Base-by-base conservation (phyloP, 345 rosid species). In the Anacardium occidentale region DNA sequence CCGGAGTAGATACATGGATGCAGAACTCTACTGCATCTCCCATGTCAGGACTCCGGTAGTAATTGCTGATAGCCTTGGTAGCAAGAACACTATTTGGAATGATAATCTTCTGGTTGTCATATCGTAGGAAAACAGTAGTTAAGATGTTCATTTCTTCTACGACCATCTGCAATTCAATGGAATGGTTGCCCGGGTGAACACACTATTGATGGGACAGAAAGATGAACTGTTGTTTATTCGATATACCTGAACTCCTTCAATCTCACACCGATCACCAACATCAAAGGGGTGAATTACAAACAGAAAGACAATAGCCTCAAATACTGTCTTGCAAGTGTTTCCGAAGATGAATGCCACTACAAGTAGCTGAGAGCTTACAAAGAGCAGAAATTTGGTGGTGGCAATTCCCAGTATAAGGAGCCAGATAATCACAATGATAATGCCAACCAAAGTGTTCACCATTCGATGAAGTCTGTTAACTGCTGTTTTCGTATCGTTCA, bases 91-190 rank as follows among this genome's bases (percentile, higher is more conserved):
- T 90, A 60, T 94, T 94, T 0, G 91, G 96, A 66, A 73, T 84
- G 20, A 82, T 77, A 21, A 92, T 79, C 80, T 92, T 92, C 89
- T 92, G 93, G 85, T 82, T 87, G 70, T 92, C 95, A 59, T 87
- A 90, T 22, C 92, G 76, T 64, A 92, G 62, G 63, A 92, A 92
- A 68, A 92, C 92, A 0, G 92, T 90, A 2, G 91, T 83, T 75
- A 92, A 73, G 20, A 92, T 92, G 83, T 92, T 92, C 96, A 92
- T 92, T 80, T 92, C 93, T 83, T 92, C 97, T 42, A 92, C 96
- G 40, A 88, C 78, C 96, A 92, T 77, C 96, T 90, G 85, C 3
- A 29, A 29, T 29, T 29, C 3, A 3, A 17, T n/a, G 20, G 5
- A 52, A 58, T 7, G n/a, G 3, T 29, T 29, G 3, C 32, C 3